Percentiles rank a stretch among this genome's conserved stretches.
Evolutionary conservation across 2,329 filamentous ascomycete genomes (phyloP).

Genomic region (Clarireedia homoeocarpa): DNA sequence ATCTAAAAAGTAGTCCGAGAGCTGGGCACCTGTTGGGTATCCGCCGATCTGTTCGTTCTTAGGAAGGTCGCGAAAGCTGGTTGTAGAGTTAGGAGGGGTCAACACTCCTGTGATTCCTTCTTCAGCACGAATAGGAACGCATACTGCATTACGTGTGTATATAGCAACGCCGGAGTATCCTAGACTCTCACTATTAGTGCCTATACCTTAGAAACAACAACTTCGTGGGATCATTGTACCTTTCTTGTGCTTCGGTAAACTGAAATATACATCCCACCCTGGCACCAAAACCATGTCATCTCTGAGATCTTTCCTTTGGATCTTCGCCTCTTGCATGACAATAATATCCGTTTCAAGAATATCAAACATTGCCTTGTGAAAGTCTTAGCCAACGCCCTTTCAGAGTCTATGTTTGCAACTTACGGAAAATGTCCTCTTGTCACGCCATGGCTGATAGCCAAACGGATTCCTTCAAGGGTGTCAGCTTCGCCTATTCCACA

Average conservation of each 20-base stretch:
- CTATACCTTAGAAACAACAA: not conserved
- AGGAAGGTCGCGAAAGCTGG: constrained; percentile 67
- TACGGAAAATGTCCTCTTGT: constrained; percentile 62
- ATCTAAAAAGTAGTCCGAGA: constrained; percentile 56
- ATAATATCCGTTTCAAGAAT: constrained; percentile 88
- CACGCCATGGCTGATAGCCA: constrained; percentile 75
- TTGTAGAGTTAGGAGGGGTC: constrained; percentile 61
- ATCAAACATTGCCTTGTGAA: constrained; percentile 76
- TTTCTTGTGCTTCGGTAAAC: constrained; percentile 87
- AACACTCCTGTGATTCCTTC: constrained; percentile 86
- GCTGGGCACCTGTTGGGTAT: constrained; percentile 66
- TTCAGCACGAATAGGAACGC: constrained; percentile 81
- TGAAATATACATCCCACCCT: constrained; percentile 96
- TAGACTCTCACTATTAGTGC: constrained; percentile 31
- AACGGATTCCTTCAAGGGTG: constrained; percentile 60
- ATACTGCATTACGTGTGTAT: constrained; percentile 82
- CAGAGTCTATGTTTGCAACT: constrained; percentile 5
- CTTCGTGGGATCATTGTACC: constrained; percentile 39
- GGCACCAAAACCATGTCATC: constrained; percentile 95
- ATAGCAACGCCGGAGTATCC: constrained; percentile 95
- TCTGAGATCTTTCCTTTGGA: constrained; percentile 80
- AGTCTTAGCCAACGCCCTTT: not conserved
- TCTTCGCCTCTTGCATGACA: constrained; percentile 93
- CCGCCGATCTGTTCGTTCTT: constrained; percentile 74
- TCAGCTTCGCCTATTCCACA: not conserved